Evolutionary conservation across 2,329 filamentous ascomycete species (phyloP).

Genomic region (Ramularia endophylla): DNA sequence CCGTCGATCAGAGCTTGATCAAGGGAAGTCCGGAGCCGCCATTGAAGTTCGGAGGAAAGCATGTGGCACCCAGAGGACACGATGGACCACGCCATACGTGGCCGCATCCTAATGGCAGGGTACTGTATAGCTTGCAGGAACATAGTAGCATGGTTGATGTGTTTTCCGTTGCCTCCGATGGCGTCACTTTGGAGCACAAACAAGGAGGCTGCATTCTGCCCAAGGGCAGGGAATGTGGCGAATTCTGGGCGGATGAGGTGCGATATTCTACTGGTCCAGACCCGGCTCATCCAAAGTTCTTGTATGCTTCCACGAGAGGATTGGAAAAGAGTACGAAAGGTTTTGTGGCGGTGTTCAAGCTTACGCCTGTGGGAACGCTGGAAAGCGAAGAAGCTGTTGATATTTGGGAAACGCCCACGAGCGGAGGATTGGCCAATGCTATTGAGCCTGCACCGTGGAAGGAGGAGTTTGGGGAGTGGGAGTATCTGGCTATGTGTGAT

Average conservation of each 20-base stretch:
- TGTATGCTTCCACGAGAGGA: conserved; percentile 32
- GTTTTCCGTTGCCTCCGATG: conserved; percentile 25
- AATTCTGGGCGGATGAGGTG: conserved; percentile 34
- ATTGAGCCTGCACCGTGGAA: conserved; percentile 29
- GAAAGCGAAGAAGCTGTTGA: conserved; percentile 23
- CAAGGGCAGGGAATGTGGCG: conserved; percentile 25
- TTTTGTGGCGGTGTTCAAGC: conserved; percentile 27
- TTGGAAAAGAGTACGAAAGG: conserved; percentile 28
- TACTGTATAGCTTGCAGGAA: conserved; percentile 32
- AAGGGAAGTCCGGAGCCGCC: conserved; percentile 17
- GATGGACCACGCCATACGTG: conserved; percentile 32
- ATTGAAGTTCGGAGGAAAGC: conserved; percentile 24
- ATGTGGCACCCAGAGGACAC: conserved; percentile 24
- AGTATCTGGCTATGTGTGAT: conserved; percentile 32
- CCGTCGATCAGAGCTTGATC: conserved; percentile 15
- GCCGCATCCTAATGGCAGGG: conserved; percentile 30
- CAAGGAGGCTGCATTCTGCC: conserved; percentile 29
- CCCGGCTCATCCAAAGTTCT: conserved; percentile 21
- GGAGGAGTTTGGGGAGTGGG: conserved; percentile 13
- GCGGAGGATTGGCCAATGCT: conserved; percentile 32
- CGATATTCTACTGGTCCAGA: conserved; percentile 26
- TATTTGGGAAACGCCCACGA: conserved; percentile 32
- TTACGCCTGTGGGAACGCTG: conserved; percentile 23
- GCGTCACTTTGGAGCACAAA: conserved; percentile 24
- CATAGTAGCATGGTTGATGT: conserved; percentile 33